These are phyloP conservation scores for Scheffersomyces spartinae DNA, from an alignment of 805 yeast genomes.

Conservation along the genomic window DNA sequence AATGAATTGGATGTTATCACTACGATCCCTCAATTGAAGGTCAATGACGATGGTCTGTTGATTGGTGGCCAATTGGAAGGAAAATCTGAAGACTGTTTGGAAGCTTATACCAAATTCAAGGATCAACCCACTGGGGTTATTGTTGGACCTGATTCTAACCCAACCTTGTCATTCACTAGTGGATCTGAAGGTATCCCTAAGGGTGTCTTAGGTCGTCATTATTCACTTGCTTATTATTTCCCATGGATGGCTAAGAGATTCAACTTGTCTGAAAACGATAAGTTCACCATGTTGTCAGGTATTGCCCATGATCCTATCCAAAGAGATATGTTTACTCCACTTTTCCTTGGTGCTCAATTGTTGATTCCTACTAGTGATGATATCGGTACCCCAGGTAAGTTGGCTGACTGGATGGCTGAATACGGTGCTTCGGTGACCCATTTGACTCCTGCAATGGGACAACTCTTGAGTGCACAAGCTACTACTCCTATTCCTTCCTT, in stretches of 20 bases:
- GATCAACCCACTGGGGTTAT: slow-evolving; percentile 68
- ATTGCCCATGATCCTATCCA: slow-evolving; percentile 99
- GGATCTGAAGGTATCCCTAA: slow-evolving; percentile 98
- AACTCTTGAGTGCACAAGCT: slow-evolving; percentile 91
- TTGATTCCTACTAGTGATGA: slow-evolving; percentile 94
- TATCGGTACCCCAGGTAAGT: slow-evolving; percentile 95
- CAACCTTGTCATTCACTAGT: slow-evolving; percentile 91
- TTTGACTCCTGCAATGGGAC: slow-evolving; percentile 99
- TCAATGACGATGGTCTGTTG: slow-evolving; percentile 65
- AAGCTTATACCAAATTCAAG: slow-evolving; percentile 31
- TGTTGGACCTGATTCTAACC: slow-evolving; percentile 97
- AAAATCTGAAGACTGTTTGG: slow-evolving; percentile 35
- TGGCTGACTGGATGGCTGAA: slow-evolving; percentile 94
- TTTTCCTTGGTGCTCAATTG: slow-evolving; percentile 88
- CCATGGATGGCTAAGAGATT: slow-evolving; percentile 96
- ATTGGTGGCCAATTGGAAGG: slow-evolving; percentile 40
- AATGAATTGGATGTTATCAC: slow-evolving; percentile 64
- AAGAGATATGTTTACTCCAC: slow-evolving; percentile 97
- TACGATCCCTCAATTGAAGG: slow-evolving; percentile 64
- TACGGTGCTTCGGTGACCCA: slow-evolving; percentile 94
- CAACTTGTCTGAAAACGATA: slow-evolving; percentile 65
- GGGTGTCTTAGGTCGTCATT: slow-evolving; percentile 97
- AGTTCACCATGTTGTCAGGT: slow-evolving; percentile 95
- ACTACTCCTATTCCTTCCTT: slow-evolving; percentile 70
- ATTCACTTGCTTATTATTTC: slow-evolving; percentile 91